Base-by-base conservation (phyloP, 2,329 filamentous ascomycete species). In the Thielaviopsis musarum region DNA sequence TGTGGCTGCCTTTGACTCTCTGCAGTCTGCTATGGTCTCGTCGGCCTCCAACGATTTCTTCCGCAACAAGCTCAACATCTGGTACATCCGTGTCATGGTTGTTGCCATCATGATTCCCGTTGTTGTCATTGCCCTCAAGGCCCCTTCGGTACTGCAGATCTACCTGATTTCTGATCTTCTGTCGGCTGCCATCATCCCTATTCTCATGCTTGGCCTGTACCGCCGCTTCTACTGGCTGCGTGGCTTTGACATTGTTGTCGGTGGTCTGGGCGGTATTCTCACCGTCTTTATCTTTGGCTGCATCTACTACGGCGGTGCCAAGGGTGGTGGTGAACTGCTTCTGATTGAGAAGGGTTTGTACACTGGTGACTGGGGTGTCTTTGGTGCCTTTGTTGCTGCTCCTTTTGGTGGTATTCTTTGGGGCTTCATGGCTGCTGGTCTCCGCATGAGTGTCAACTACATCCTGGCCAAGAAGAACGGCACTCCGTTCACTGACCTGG, bases 11-110 rank as follows among this genome's bases (percentile, higher is more conserved):
- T 91, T 93, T 64, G 88, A 93, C 74, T 85, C 80, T 63, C 76
- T 91, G 45, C 88, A 91, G 71, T 86, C 83, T 1, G 85, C 88
- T 65, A 90, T 93, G 84, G 84, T 91, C 7, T 88, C 85, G n/a
- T 87, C 85, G 0, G 85, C 84, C 15, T 89, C 85, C 64, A 91
- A 91, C 73, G 88, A 93, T 68, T 71, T 93, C 15, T 91, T 91
- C 77, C 83, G 87, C 66, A 93, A 93, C 76, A 81, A 79, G 62
- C 80, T 93, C 59, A 84, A 83, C 66, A 80, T 91, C 64, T 87
- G 86, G 81, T 79, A 76, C 69, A 85, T 91, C 65, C 84, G 88
- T 54, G 76, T 67, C 19, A 75, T 75, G 49, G 87, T 93, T 26
- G 80, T 91, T 1, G 67, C 87, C 17, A 66, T 91, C 69, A 90